phyloP scores from a whole-genome alignment of 148 eudicot species.

The Nepenthes gracilis region DNA sequence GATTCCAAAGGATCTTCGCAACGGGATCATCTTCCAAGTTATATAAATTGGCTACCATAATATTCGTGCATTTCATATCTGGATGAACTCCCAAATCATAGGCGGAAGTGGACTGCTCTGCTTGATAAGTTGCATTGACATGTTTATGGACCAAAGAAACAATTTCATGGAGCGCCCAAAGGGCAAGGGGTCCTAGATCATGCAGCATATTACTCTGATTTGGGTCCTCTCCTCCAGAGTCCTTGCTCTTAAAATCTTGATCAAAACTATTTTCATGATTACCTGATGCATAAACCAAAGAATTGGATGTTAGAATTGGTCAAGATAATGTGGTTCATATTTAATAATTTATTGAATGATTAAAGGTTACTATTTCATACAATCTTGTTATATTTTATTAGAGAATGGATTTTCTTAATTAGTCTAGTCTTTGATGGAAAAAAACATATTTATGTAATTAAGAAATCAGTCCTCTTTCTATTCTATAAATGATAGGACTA shows the following conservation, averaged over 20 bases:
- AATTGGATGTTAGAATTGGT: background rate
- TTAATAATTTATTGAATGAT: no score
- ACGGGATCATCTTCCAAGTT: conserved; percentile 61
- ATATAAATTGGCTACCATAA: conserved; percentile 13
- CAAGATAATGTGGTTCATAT: no score
- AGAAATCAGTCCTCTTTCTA: no score
- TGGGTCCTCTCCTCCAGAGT: conserved; percentile 12
- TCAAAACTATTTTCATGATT: conserved; percentile 4
- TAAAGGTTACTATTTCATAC: no score
- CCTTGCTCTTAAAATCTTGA: conserved; percentile 17
- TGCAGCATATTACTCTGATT: conserved; percentile 33
- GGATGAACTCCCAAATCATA: conserved; percentile 24
- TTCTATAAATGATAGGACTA: no score
- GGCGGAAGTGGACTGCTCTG: conserved; percentile 19
- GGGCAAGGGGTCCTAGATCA: conserved; percentile 47
- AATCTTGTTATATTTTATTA: no score
- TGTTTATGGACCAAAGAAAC: conserved; percentile 65
- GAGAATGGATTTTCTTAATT: no score
- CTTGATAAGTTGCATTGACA: conserved; percentile 30
- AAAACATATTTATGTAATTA: no score
- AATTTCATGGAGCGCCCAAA: conserved; percentile 56
- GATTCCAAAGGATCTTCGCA: conserved; percentile 62
- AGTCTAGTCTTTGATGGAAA: no score
- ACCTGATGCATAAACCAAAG: conserved; percentile 23
- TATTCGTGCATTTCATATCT: conserved; percentile 16